phyloP scores from a whole-genome alignment of 768 basidiomycete species.

The Tephrocybe sp. region DNA sequence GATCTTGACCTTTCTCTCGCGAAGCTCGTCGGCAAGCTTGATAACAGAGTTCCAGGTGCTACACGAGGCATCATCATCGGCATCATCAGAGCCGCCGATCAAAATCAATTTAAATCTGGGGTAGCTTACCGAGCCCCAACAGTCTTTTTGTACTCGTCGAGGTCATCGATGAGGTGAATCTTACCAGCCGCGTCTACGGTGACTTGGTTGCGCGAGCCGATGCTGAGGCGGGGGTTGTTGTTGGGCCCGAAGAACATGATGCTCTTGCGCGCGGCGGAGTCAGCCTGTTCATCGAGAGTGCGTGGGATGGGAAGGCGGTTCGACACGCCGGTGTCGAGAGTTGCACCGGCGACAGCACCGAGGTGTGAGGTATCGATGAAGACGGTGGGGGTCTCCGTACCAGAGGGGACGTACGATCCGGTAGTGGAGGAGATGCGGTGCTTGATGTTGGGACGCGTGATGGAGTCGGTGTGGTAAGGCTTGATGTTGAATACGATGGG shows the following conservation, averaged over 20 bases:
- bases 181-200: conserved; percentile 85
- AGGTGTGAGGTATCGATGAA: conserved; percentile 61
- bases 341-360: conserved; percentile 21
- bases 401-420: conserved; percentile 76
- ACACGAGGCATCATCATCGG: conserved; percentile 4
- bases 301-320: conserved; percentile 71
- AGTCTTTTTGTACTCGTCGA: conserved; percentile 74
- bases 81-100: conserved; percentile 5
- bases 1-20: conserved; percentile 85
- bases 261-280: conserved; percentile 83
- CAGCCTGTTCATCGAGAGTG: conserved; percentile 82
- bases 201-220: conserved; percentile 85
- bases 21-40: conserved; percentile 82
- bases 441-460: conserved; percentile 78
- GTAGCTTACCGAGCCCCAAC: conserved; percentile 56
- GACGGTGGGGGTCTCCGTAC: conserved; percentile 73
- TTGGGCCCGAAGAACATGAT: conserved; percentile 81
- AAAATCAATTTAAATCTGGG: conserved; percentile 2
- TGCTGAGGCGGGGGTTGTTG: conserved; percentile 81
- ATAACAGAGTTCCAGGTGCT: conserved; percentile 81
- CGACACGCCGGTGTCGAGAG: conserved; percentile 42
- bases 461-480: conserved; percentile 75
- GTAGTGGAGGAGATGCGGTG: conserved; percentile 81
- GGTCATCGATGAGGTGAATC: conserved; percentile 82
- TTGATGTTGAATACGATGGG: conserved; percentile 88